Conservation (phyloP, 148 eudicot species). For the Fagopyrum tataricum region DNA sequence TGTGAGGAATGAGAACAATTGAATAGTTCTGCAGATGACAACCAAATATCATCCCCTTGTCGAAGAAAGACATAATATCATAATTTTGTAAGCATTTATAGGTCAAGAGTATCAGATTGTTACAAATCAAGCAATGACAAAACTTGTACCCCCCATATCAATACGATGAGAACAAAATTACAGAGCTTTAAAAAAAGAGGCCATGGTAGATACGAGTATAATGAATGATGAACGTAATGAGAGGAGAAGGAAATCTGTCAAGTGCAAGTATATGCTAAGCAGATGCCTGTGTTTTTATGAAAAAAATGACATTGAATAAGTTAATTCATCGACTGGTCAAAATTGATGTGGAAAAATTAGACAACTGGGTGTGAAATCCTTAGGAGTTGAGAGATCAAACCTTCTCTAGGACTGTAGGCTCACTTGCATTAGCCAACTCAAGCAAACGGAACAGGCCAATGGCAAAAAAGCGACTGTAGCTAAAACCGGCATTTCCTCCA, state of each 20-base stretch:
- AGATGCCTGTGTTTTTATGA: background rate
- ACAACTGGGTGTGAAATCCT: background rate
- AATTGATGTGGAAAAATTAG: background rate
- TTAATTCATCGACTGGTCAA: background rate
- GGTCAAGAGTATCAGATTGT: background rate
- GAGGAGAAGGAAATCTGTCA: background rate
- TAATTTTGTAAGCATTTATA: background rate
- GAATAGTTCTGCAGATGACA: background rate
- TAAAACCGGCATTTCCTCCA: constrained; percentile 46
- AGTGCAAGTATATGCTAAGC: background rate
- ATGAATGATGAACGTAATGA: background rate
- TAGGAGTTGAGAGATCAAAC: constrained; percentile 27
- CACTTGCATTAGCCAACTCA: constrained; percentile 83
- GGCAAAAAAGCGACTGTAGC: constrained; percentile 96
- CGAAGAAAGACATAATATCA: background rate
- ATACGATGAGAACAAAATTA: background rate
- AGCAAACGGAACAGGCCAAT: constrained; percentile 91
- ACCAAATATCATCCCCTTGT: background rate
- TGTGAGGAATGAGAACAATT: background rate
- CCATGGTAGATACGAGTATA: background rate
- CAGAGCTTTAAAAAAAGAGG: background rate
- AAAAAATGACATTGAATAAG: background rate
- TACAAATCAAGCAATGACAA: background rate
- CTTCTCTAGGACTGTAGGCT: constrained; percentile 80
- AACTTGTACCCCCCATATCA: background rate